Evolutionary conservation across 2,329 filamentous ascomycete species (phyloP).

Genomic region (Fusarium armeniacum): DNA sequence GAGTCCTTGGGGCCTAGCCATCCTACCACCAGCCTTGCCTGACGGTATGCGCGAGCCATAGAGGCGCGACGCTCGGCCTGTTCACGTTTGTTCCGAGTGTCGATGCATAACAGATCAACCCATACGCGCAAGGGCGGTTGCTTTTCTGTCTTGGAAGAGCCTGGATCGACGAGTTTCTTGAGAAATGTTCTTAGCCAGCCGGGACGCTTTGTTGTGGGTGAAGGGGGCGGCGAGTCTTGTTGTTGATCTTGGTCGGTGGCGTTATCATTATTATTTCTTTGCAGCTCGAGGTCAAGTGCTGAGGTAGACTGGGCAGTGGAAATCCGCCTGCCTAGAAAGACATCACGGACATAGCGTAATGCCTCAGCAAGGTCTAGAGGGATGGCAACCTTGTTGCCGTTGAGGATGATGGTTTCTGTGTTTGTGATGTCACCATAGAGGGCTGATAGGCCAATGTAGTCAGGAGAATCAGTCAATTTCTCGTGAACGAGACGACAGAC

Average conservation of each 20-base stretch:
- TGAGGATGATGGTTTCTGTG: constrained; percentile 38
- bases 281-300: constrained; percentile 26
- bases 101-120: constrained; percentile 45
- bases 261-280: background rate
- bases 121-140: constrained; percentile 41
- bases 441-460: constrained; percentile 45
- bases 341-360: constrained; percentile 43
- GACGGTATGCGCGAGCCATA: constrained; percentile 40
- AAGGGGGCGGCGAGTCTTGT: constrained; percentile 23
- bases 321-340: constrained; percentile 37
- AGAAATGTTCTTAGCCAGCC: constrained; percentile 44
- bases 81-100: constrained; percentile 34
- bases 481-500: constrained; percentile 44
- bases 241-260: background rate
- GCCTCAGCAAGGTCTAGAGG: constrained; percentile 38
- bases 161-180: constrained; percentile 31
- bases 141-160: background rate
- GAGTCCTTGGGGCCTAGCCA: constrained; percentile 41
- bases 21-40: constrained; percentile 44
- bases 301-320: constrained; percentile 21
- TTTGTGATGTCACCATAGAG: constrained; percentile 42
- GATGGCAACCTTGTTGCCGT: constrained; percentile 35
- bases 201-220: constrained; percentile 38
- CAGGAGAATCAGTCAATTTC: constrained; percentile 32
- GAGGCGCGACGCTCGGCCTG: constrained; percentile 39